A percentile compares a stretch with the other conserved stretches of the same genome.
These are phyloP conservation scores for Hirsutella minnesotensis DNA, from an alignment of 2,329 filamentous ascomycete species.

Conservation along the genomic window DNA sequence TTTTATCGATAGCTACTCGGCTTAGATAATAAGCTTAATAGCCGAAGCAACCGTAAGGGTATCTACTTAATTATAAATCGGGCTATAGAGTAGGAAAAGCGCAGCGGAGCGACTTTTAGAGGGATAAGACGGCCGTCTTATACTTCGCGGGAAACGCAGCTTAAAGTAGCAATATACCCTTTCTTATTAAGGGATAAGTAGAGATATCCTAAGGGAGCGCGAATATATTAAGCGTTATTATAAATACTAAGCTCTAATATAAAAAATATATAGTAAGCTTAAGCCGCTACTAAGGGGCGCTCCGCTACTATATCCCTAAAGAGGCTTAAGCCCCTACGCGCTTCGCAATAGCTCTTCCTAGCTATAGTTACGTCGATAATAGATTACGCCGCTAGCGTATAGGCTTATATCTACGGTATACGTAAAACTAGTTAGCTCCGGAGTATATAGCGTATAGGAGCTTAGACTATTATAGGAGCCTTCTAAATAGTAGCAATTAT, in stretches of 20 bases:
- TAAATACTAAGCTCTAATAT: constrained; percentile 6
- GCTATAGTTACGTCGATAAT: not conserved
- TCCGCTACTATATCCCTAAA: constrained; percentile 2
- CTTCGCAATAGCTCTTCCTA: constrained; percentile 2
- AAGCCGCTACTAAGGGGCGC: constrained; percentile 5
- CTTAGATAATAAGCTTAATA: constrained; percentile 5
- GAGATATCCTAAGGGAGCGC: not conserved
- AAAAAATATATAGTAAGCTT: not conserved
- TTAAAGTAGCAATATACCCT: not conserved
- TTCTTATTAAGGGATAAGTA: constrained; percentile 2
- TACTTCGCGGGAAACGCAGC: constrained; percentile 1
- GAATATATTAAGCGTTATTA: constrained; percentile 10
- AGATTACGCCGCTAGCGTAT: not conserved
- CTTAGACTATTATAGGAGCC: constrained; percentile 1
- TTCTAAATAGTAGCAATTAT: not conserved
- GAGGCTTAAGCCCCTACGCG: constrained; percentile 2
- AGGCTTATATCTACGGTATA: not conserved
- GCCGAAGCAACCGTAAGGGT: constrained; percentile 6
- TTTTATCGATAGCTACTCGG: constrained; percentile 6
- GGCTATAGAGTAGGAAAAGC: constrained; percentile 10
- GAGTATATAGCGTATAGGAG: constrained; percentile 1
- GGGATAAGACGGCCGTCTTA: constrained; percentile 13
- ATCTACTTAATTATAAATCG: constrained; percentile 12
- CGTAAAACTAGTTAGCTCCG: not conserved
- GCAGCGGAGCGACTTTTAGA: constrained; percentile 14